These are phyloP conservation scores for Hordeum vulgare DNA, from an alignment of 176 grass and related monocot genomes.

Conservation along the genomic window MorexV3_pseudomolecules_assembly NC_058519.1:12223601-12224100, in stretches of 20 bases:
- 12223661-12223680: background rate
- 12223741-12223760: background rate
- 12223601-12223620: background rate
- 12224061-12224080: background rate
- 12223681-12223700: no score
- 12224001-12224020: background rate
- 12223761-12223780: background rate
- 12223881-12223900: background rate
- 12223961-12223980: background rate
- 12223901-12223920: background rate
- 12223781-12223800: fast-evolving
- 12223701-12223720: no score
- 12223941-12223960: background rate
- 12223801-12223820: background rate
- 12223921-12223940: background rate
- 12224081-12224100: background rate
- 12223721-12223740: background rate
- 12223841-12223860: background rate
- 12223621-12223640: background rate
- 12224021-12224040: background rate
- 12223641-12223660: background rate
- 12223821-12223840: no score
- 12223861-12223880: background rate
- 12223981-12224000: no score
- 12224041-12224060: background rate